Evolutionary conservation across 164 flowering plant genomes (phyloP).

Genomic region (Nymphaea colorata): DNA sequence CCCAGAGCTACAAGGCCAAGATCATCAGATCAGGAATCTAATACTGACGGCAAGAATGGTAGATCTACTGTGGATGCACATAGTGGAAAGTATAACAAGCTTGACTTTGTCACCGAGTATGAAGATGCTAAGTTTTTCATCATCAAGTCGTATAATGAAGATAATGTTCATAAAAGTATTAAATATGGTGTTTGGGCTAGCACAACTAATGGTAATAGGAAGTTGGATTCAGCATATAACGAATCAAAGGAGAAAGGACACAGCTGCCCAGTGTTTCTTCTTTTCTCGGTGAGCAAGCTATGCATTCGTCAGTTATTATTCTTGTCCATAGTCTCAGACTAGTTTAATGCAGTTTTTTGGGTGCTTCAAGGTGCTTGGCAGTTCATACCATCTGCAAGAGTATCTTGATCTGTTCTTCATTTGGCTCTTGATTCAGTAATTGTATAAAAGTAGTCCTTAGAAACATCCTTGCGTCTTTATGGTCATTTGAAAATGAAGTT

Average conservation of each 20-base stretch:
- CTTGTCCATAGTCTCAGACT: too few species aligned
- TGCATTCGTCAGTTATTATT: background rate
- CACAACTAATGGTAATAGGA: conserved; percentile 81
- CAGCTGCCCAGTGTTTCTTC: conserved; percentile 61
- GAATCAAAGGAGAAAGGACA: conserved; percentile 57
- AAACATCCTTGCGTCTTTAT: too few species aligned
- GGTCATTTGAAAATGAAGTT: too few species aligned
- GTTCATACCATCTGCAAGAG: too few species aligned
- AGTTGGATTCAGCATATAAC: conserved; percentile 70
- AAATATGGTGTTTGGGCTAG: conserved; percentile 95
- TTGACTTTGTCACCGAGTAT: conserved; percentile 58
- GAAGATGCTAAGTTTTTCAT: conserved; percentile 73
- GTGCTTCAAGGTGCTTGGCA: too few species aligned
- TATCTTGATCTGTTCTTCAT: too few species aligned
- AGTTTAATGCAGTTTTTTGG: too few species aligned
- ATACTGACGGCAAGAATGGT: conserved; percentile 24
- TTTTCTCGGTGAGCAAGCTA: conserved; percentile 56
- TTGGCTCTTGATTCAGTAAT: too few species aligned
- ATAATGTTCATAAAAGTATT: conserved; percentile 89
- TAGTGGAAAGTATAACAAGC: conserved; percentile 32
- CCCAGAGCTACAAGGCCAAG: conserved; percentile 77
- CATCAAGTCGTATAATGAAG: conserved; percentile 93
- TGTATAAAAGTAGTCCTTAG: too few species aligned
- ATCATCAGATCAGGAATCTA: conserved; percentile 39
- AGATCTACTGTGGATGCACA: conserved; percentile 19